Conservation (phyloP, 352 stramenopile species). For the Pythium volutum region DNA sequence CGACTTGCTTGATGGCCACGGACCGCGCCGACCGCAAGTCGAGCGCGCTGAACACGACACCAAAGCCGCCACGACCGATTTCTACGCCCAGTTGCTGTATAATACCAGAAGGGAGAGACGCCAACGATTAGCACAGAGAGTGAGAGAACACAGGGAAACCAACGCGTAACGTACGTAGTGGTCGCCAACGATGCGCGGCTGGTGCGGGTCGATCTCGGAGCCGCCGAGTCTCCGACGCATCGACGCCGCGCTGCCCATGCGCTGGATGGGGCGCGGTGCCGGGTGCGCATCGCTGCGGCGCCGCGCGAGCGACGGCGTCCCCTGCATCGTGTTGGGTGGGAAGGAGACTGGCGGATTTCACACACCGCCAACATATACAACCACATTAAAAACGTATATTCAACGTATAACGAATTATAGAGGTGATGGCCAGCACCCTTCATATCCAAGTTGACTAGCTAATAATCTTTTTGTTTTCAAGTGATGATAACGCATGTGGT, state of each 20-base stretch:
- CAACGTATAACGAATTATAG: neutral
- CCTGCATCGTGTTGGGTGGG: neutral
- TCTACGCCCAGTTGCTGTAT: slow-evolving; percentile 87
- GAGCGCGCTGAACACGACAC: slow-evolving; percentile 87
- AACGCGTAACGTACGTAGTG: slow-evolving; percentile 66
- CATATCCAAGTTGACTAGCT: too few relatives aligned
- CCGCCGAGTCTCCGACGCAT: slow-evolving; percentile 18
- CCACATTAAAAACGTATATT: neutral
- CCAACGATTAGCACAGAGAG: neutral
- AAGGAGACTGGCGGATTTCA: neutral
- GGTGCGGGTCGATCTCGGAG: slow-evolving; percentile 35
- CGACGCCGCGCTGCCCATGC: slow-evolving; percentile 23
- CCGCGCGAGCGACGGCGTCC: neutral
- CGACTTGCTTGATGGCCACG: slow-evolving; percentile 87
- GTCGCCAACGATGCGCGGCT: slow-evolving; percentile 70
- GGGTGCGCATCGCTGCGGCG: slow-evolving; percentile 17
- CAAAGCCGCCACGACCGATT: slow-evolving; percentile 91
- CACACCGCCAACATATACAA: slow-evolving; percentile 14
- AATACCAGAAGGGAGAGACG: too few relatives aligned
- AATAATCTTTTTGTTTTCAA: too few relatives aligned
- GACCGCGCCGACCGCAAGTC: slow-evolving; percentile 79
- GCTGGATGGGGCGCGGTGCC: slow-evolving; percentile 24
- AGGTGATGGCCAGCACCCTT: too few relatives aligned
- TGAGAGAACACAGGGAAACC: neutral
- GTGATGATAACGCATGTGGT: too few relatives aligned